A percentile compares a stretch with the other conserved stretches of the same genome.
Conservation (phyloP, 257 asterid genomes). For the Solanum corneliomulleri region DNA sequence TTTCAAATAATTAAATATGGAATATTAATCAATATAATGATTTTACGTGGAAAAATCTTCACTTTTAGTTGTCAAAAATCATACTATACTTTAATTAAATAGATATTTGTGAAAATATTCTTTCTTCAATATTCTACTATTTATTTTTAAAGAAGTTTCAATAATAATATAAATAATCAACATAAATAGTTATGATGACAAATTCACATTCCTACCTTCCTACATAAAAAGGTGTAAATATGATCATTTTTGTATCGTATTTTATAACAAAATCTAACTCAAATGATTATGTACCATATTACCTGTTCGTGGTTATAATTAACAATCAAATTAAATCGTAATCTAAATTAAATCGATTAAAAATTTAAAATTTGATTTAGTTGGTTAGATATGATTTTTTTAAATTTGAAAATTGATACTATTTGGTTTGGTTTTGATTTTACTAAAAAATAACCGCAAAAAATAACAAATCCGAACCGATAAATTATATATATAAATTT, state of each 20-base stretch:
- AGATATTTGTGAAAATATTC: too few species aligned
- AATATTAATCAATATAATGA: not conserved
- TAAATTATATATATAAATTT: too few species aligned
- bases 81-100: not conserved
- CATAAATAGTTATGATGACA: not conserved
- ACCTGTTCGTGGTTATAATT: too few species aligned
- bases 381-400: too few species aligned
- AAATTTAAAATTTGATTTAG: too few species aligned
- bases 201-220: not conserved
- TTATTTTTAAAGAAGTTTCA: not conserved
- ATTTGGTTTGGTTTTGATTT: too few species aligned
- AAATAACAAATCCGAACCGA: too few species aligned
- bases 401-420: too few species aligned
- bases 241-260: not conserved
- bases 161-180: not conserved
- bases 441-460: too few species aligned
- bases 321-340: too few species aligned
- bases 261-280: not conserved
- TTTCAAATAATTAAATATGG: not conserved
- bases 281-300: not conserved
- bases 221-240: not conserved
- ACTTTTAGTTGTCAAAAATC: not conserved
- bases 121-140: not conserved
- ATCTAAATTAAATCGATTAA: too few species aligned
- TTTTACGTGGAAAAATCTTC: not conserved